phyloP scores from a whole-genome alignment of 208 protist species.

The Strigomonas galati region DNA sequence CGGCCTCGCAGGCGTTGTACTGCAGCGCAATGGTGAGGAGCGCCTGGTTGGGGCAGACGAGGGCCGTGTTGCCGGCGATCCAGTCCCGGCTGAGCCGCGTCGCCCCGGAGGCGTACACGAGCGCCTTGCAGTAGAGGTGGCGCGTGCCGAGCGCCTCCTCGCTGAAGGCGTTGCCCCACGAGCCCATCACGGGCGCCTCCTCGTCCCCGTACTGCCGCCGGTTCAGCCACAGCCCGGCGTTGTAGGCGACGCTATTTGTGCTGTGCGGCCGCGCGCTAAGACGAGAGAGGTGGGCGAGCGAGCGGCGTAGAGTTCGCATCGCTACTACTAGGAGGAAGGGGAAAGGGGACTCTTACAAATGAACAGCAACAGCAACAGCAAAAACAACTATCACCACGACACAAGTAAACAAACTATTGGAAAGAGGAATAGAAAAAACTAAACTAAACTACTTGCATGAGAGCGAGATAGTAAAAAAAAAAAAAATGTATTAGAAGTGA shows the following conservation, averaged over 20 bases:
- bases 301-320: not conserved
- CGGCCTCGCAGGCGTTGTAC: slow-evolving; percentile 46
- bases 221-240: slow-evolving; percentile 39
- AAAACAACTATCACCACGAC: no score
- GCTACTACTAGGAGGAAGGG: slow-evolving; percentile 5
- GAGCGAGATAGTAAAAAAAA: slow-evolving; percentile 15
- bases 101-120: slow-evolving; percentile 64
- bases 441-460: no score
- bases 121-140: slow-evolving; percentile 80
- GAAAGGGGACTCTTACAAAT: slow-evolving; percentile 1
- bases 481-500: not conserved
- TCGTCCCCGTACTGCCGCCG: slow-evolving; percentile 51
- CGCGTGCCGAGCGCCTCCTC: slow-evolving; percentile 38
- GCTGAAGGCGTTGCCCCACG: slow-evolving; percentile 25
- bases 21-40: slow-evolving; percentile 69
- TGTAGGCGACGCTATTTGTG: slow-evolving; percentile 13
- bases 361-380: slow-evolving; percentile 2
- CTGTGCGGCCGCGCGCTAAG: not conserved
- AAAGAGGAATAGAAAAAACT: not conserved
- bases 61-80: slow-evolving; percentile 64
- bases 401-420: not conserved
- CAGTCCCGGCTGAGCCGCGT: slow-evolving; percentile 69
- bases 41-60: slow-evolving; percentile 36
- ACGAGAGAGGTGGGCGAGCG: not conserved
- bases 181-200: slow-evolving; percentile 47